A percentile compares a stretch with the other conserved stretches of the same genome.
These are phyloP conservation scores for Gentiana straminea DNA, from an alignment of 257 asterid species.

Conservation along the genomic window DNA sequence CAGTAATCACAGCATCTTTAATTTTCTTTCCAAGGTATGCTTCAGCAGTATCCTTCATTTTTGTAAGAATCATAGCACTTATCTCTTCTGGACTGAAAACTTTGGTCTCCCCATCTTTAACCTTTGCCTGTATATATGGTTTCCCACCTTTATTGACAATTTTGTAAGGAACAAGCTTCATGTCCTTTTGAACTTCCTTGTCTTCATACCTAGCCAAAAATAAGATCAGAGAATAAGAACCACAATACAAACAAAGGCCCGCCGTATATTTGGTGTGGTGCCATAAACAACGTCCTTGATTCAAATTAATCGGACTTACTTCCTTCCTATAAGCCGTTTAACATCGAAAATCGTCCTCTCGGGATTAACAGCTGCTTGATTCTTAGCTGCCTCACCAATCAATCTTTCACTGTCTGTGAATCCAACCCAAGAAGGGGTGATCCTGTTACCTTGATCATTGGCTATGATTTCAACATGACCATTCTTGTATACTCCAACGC, in stretches of 20 bases:
- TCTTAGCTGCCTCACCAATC: constrained; percentile 81
- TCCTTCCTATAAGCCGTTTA: constrained; percentile 71
- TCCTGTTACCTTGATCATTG: constrained; percentile 72
- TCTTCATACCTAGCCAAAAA: constrained; percentile 45
- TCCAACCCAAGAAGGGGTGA: constrained; percentile 75
- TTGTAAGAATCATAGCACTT: constrained; percentile 66
- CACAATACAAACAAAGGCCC: constrained; percentile 1
- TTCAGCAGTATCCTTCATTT: constrained; percentile 91
- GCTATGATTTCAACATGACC: constrained; percentile 74
- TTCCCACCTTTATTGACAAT: constrained; percentile 72
- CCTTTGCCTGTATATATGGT: constrained; percentile 54
- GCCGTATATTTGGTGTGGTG: too few relatives aligned
- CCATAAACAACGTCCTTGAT: background rate
- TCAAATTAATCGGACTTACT: constrained; percentile 24
- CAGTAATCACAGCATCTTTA: constrained; percentile 77
- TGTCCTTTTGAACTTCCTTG: constrained; percentile 64
- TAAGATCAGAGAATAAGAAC: background rate
- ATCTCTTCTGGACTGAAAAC: constrained; percentile 85
- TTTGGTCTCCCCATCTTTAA: constrained; percentile 65
- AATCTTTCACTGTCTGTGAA: constrained; percentile 62
- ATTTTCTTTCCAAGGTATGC: constrained; percentile 72
- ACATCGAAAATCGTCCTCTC: constrained; percentile 76
- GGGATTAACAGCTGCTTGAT: constrained; percentile 56
- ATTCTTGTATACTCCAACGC: constrained; percentile 75
- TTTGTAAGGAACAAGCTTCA: constrained; percentile 69